A percentile compares a stretch with the other conserved stretches of the same genome.
Evolutionary conservation across 148 eudicot species (phyloP).

Genomic region (Limonium bicolor): DNA sequence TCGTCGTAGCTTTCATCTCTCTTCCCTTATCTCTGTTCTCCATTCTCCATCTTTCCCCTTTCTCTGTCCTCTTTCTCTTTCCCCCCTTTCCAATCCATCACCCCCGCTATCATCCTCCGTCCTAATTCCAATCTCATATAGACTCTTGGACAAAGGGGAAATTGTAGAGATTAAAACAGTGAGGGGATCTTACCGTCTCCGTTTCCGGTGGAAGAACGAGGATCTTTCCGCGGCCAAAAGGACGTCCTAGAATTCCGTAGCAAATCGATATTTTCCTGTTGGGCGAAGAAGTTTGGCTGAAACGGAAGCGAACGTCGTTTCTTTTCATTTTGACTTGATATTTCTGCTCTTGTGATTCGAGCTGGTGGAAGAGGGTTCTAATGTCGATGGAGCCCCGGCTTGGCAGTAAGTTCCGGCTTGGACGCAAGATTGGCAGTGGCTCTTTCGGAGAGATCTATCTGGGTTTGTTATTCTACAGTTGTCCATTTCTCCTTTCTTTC

Average conservation of each 20-base stretch:
- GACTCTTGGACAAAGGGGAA: background rate
- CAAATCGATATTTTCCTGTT: background rate
- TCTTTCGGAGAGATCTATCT: constrained; percentile 81
- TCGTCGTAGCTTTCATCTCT: background rate
- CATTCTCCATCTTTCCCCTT: constrained; percentile 1
- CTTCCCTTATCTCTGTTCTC: background rate
- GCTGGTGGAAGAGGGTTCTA: constrained; percentile 6
- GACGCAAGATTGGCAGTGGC: constrained; percentile 73
- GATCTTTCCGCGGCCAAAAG: too few species aligned
- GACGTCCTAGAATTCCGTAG: background rate
- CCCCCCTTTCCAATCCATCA: background rate
- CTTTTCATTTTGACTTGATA: background rate
- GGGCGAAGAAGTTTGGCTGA: background rate
- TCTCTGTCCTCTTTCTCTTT: background rate
- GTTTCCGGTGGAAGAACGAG: constrained; percentile 3
- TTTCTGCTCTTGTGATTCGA: background rate
- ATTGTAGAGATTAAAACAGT: background rate
- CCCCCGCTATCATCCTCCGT: background rate
- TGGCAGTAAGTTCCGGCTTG: constrained; percentile 59
- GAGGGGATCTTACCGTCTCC: too few species aligned
- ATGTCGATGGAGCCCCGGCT: constrained; percentile 53
- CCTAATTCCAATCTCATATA: background rate
- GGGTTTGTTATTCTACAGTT: constrained; percentile 20
- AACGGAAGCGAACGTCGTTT: background rate
- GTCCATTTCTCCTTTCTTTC: background rate